phyloP scores from a whole-genome alignment of 169 alveolate species.

The Plasmodium vivax region DNA sequence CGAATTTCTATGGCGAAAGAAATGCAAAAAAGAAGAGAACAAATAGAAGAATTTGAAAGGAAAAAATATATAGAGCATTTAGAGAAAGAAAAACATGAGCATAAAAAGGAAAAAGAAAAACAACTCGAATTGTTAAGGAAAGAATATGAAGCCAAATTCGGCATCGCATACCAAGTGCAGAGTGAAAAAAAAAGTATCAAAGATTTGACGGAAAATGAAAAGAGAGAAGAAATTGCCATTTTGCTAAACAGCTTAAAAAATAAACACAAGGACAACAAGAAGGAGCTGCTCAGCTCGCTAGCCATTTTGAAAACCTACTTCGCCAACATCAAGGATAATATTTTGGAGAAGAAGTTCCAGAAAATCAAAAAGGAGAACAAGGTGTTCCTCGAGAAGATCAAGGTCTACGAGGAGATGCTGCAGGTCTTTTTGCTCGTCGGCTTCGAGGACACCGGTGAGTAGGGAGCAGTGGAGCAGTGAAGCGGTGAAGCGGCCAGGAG shows the following conservation, averaged over 20 bases:
- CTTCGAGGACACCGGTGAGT: constrained; percentile 65
- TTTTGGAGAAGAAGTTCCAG: constrained; percentile 64
- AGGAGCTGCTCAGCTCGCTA: constrained; percentile 41
- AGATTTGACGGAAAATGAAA: constrained; percentile 69
- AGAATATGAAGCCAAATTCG: constrained; percentile 75
- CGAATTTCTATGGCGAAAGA: constrained; percentile 73
- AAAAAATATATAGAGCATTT: constrained; percentile 34
- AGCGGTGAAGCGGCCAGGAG: no score
- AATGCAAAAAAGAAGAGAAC: constrained; percentile 70
- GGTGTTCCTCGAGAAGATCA: constrained; percentile 59
- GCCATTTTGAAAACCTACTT: constrained; percentile 50
- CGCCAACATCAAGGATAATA: constrained; percentile 39
- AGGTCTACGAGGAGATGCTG: constrained; percentile 58
- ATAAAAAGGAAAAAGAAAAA: constrained; percentile 73
- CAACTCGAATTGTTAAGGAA: constrained; percentile 56
- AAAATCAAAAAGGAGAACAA: constrained; percentile 69
- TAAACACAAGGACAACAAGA: constrained; percentile 52
- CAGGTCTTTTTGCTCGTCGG: constrained; percentile 65
- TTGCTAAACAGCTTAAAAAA: constrained; percentile 62
- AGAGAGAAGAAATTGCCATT: constrained; percentile 73
- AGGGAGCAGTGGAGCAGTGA: background rate
- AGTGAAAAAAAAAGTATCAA: constrained; percentile 29
- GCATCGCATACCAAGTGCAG: constrained; percentile 41
- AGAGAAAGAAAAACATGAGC: constrained; percentile 69
- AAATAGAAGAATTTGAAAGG: constrained; percentile 71